Base-by-base conservation (phyloP, 2,329 filamentous ascomycete species). In the Diaporthe helianthi region DNA sequence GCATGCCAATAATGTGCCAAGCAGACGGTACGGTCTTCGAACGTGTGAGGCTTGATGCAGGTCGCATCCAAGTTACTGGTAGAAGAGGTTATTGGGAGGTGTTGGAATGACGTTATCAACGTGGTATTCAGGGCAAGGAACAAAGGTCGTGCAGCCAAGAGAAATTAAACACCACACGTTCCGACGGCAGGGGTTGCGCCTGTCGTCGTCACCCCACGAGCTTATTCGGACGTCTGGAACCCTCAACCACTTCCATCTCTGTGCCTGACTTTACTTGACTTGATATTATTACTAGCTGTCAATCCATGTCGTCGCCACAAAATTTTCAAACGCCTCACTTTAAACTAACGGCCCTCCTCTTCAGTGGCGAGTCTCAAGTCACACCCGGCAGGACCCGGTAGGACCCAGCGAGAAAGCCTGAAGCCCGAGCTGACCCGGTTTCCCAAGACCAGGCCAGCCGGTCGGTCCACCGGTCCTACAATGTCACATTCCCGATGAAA, bases 151-250 rank as follows among this genome's bases (percentile, higher is more conserved):
- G 33, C 24, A 61, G 55, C 26, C 12, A 33, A 63, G 41, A 49
- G n/a, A 15, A 47, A 36, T 8, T 13, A 63, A 33, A 17, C 58
- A n/a, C 58, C 58, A 63, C 58, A n/a, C 12, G 44, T 63, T 46
- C 58, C 44, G 58, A 29, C 58, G 41, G 19, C 58, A 63, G 58
- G 58, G 58, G 58, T 33, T 26, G n/a, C 41, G 41, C 41, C 58
- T 63, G 58, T 63, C 58, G 49, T 44, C 58, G 58, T 63, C 58
- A 63, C 58, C 58, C 58, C 58, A 63, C 58, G 58, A 63, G 58
- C 58, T 63, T 63, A 49, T 63, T 63, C 58, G 29, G 58, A 63
- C 58, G 58, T 63, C 58, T 46, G 15, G 26, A 26, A 33, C 41
- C 15, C 13, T 15, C 19, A 12, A 10, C 33, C 9, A 12, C 33